A percentile compares a stretch with the other conserved stretches of the same genome.
These are phyloP conservation scores for Gamarada debralockiae DNA, from an alignment of 495 filamentous ascomycete genomes.

Conservation along the genomic window DNA sequence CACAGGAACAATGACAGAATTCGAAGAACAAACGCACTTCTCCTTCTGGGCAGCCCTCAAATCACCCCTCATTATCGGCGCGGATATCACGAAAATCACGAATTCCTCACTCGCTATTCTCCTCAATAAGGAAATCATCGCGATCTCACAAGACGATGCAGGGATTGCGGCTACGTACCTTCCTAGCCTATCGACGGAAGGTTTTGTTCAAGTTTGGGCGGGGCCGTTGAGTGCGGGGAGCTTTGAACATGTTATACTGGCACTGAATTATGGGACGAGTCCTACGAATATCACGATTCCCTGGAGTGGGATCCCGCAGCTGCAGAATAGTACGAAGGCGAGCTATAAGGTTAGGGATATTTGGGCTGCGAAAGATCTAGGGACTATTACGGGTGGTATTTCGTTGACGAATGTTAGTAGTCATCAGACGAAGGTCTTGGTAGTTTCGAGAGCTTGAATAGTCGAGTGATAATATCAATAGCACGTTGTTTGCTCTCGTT, in stretches of 20 bases:
- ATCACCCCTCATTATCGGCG: constrained; percentile 47
- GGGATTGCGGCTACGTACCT: constrained; percentile 34
- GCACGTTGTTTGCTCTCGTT: too few relatives aligned
- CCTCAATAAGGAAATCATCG: constrained; percentile 42
- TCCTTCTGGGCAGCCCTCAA: constrained; percentile 49
- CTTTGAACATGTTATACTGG: constrained; percentile 1
- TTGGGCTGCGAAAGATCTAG: too few relatives aligned
- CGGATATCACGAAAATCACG: constrained; percentile 35
- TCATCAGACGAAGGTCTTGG: too few relatives aligned
- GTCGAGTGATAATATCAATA: too few relatives aligned
- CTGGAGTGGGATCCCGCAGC: too few relatives aligned
- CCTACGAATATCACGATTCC: too few relatives aligned
- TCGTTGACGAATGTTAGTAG: too few relatives aligned
- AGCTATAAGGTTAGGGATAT: too few relatives aligned
- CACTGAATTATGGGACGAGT: too few relatives aligned
- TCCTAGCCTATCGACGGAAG: constrained; percentile 14
- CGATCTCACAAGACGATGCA: constrained; percentile 43
- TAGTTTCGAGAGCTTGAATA: too few relatives aligned
- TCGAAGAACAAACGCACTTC: constrained; percentile 46
- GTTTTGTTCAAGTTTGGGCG: constrained; percentile 20
- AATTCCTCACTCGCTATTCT: constrained; percentile 33
- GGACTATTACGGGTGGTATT: too few relatives aligned
- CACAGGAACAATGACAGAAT: constrained; percentile 29
- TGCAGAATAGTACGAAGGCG: too few relatives aligned
- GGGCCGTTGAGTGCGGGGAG: constrained; percentile 15